These are phyloP conservation scores for Diaporthe eres DNA, from an alignment of 2,329 filamentous ascomycete genomes.

Conservation along the genomic window DNA sequence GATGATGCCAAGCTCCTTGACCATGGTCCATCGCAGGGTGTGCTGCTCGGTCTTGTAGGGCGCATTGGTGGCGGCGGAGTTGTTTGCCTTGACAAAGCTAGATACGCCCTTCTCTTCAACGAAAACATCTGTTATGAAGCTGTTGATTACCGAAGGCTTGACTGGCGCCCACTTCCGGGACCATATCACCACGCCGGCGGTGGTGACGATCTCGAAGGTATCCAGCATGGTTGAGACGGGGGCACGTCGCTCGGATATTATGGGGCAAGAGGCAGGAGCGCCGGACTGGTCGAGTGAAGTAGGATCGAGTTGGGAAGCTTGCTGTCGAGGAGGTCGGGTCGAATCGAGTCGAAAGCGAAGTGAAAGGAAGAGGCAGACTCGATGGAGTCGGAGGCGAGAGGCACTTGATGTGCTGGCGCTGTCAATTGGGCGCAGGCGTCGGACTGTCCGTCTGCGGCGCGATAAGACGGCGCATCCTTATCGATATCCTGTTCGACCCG, in stretches of 20 bases:
- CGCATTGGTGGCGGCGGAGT: slow-evolving; percentile 74
- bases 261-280: not conserved
- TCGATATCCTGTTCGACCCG: slow-evolving; percentile 8
- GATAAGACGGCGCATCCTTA: slow-evolving; percentile 27
- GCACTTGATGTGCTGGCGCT: slow-evolving; percentile 24
- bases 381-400: not conserved
- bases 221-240: slow-evolving; percentile 82
- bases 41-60: slow-evolving; percentile 93
- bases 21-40: slow-evolving; percentile 92
- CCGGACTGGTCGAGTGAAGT: not conserved
- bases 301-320: not conserved
- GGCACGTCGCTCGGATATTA: not conserved
- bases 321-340: not conserved
- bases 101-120: slow-evolving; percentile 89
- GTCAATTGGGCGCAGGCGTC: slow-evolving; percentile 21
- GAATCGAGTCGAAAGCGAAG: not conserved
- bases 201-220: slow-evolving; percentile 95
- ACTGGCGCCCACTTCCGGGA: slow-evolving; percentile 87
- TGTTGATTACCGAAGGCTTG: slow-evolving; percentile 88
- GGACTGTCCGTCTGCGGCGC: slow-evolving; percentile 30
- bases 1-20: slow-evolving; percentile 93
- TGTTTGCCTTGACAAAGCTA: slow-evolving; percentile 70
- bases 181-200: slow-evolving; percentile 97
- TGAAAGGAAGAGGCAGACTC: not conserved
- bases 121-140: slow-evolving; percentile 95